Base-by-base conservation (phyloP, 78 protist genomes). In the Ministeria vibrans region DNA sequence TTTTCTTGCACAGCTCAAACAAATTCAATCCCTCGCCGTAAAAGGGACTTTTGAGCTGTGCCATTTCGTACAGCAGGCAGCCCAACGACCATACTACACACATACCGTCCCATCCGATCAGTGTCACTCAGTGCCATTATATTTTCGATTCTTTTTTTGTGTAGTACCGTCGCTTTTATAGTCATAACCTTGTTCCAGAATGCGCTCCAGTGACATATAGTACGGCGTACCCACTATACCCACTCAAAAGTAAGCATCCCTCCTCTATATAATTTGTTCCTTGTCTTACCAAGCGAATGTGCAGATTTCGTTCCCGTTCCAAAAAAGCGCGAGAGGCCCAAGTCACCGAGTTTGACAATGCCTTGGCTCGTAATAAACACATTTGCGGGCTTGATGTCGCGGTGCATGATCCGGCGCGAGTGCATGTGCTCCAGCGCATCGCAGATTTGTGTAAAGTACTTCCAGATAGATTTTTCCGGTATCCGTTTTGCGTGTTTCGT, bases 141-240 rank as follows among this genome's bases (percentile, higher is more conserved):
- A n/a, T n/a, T n/a, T n/a, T n/a, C n/a, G n/a, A n/a, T n/a, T n/a
- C n/a, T n/a, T n/a, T n/a, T n/a, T n/a, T n/a, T n/a, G n/a, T n/a
- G n/a, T n/a, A n/a, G n/a, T n/a, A n/a, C n/a, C 63, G 77, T 87
- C 90, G 18, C 69, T 28, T 46, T 53, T 42, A 20, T 15, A 22
- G 53, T 73, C 20, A 63, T 85, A 85, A 13, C 27, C 49, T 42
- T 39, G 13, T 22, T 75, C 78, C 25, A n/a, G n/a, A 9, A 90
- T 36, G n/a, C 88, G 66, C 82, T 90, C 94, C n/a, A 91, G 94
- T 25, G 80, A 25, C 91, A 90, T 86, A 70, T 86, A 90, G 68
- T 80, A 87, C 6, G 94, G 94, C 30, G 94, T 87, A 44, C 94
- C 94, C 39, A 84, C 87, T 76, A 44, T 62, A 44, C 23, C 39